A percentile compares a stretch with the other conserved stretches of the same genome.
Conservation (phyloP, 768 basidiomycete species). For the Termitomyces sp. region DNA sequence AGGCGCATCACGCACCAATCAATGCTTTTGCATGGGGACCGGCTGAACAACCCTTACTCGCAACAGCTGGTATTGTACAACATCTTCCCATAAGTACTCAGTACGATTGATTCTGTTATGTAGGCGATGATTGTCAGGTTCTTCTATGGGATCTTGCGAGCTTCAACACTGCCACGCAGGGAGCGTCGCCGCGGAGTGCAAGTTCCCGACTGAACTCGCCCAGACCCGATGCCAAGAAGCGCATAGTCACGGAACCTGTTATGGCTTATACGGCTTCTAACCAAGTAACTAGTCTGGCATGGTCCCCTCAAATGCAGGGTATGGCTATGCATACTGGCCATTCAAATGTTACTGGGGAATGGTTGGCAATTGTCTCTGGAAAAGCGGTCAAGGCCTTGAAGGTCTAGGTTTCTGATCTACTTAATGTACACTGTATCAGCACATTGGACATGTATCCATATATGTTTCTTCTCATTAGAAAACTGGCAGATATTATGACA, state of each 20-base stretch:
- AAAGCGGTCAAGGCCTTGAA: conserved; percentile 78
- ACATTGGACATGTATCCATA: neutral
- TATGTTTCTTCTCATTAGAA: neutral
- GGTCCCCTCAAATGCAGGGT: conserved; percentile 81
- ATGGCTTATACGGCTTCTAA: conserved; percentile 77
- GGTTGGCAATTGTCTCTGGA: conserved; percentile 81
- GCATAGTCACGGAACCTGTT: conserved; percentile 64
- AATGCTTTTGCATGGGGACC: conserved; percentile 92
- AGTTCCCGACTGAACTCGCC: conserved; percentile 76
- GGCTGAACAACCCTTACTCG: conserved; percentile 75
- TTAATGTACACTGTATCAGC: too few species aligned
- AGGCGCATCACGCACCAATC: conserved; percentile 74
- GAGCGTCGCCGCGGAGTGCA: conserved; percentile 62
- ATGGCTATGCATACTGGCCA: conserved; percentile 73
- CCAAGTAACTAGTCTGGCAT: conserved; percentile 81
- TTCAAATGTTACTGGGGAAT: conserved; percentile 73
- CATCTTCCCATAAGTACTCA: neutral
- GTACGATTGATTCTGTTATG: conserved; percentile 3
- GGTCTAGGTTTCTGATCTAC: conserved; percentile 41
- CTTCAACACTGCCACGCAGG: conserved; percentile 48
- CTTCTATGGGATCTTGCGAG: conserved; percentile 82
- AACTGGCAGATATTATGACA: neutral
- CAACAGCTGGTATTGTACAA: conserved; percentile 69
- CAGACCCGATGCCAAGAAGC: conserved; percentile 75
- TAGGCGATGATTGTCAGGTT: conserved; percentile 94